Percentiles rank a stretch among this genome's conserved stretches.
phyloP scores from a whole-genome alignment of 2,329 filamentous ascomycete species.

The Cytospora schulzeri region DNA sequence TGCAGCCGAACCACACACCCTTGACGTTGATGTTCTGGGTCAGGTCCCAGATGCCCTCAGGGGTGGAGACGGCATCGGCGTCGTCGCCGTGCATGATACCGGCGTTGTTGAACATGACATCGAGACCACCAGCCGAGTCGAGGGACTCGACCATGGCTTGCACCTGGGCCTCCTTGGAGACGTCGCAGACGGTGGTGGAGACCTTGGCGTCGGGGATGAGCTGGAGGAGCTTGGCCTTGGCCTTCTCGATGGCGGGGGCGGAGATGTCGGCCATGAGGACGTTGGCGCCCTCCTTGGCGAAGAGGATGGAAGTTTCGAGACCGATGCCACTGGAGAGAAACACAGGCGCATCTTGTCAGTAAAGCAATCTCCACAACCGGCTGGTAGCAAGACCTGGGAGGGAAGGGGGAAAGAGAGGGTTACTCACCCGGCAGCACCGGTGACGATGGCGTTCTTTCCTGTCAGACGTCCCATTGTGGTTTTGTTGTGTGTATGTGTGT shows the following conservation, averaged over 20 bases:
- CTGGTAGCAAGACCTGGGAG: background rate
- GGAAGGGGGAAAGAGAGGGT: too few relatives aligned
- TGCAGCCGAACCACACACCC: slow-evolving; percentile 95
- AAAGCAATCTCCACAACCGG: background rate
- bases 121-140: slow-evolving; percentile 83
- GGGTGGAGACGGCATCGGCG: slow-evolving; percentile 78
- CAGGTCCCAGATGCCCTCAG: slow-evolving; percentile 90
- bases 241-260: slow-evolving; percentile 73
- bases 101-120: slow-evolving; percentile 96
- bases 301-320: slow-evolving; percentile 87
- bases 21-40: slow-evolving; percentile 96
- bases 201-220: slow-evolving; percentile 61
- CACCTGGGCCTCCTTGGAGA: slow-evolving; percentile 82
- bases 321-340: slow-evolving; percentile 73
- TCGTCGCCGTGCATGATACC: slow-evolving; percentile 92
- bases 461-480: slow-evolving; percentile 47
- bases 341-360: background rate
- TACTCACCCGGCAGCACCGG: slow-evolving; percentile 82
- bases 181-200: slow-evolving; percentile 58
- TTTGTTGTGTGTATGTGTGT: background rate
- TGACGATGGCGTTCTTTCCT: slow-evolving; percentile 72
- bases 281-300: slow-evolving; percentile 83
- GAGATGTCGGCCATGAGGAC: slow-evolving; percentile 88
- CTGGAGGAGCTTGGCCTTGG: slow-evolving; percentile 72
- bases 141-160: slow-evolving; percentile 72